phyloP scores from a whole-genome alignment of 768 basidiomycete species.

The Boletales sp. region DNA sequence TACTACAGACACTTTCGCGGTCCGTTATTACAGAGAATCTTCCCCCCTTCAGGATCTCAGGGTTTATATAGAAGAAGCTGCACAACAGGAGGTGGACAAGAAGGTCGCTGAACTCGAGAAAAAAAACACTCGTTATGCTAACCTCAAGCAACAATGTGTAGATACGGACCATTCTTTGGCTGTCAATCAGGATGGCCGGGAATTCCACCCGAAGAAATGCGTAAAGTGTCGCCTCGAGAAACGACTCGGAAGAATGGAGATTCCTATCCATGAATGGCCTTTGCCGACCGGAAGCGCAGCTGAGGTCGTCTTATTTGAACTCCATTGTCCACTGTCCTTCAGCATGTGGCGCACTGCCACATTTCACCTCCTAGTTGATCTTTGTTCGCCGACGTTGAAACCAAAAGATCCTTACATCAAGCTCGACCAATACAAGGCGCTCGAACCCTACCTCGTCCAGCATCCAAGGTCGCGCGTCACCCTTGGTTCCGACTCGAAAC shows the following conservation, averaged over 20 bases:
- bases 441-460: constrained; percentile 9
- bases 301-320: constrained; percentile 39
- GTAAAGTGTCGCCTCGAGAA: constrained; percentile 29
- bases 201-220: constrained; percentile 13
- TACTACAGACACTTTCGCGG: constrained; percentile 23
- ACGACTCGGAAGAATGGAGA: constrained; percentile 20
- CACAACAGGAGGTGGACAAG: constrained; percentile 10
- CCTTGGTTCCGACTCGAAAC: constrained; percentile 23
- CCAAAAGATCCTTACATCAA: constrained; percentile 7
- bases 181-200: not conserved
- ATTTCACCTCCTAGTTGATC: constrained; percentile 35
- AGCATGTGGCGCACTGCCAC: constrained; percentile 43
- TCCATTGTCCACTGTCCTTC: constrained; percentile 38
- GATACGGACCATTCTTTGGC: not conserved
- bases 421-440: constrained; percentile 12
- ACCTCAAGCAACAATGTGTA: constrained; percentile 8
- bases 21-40: constrained; percentile 34
- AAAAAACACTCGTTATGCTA: constrained; percentile 19
- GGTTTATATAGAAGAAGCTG: constrained; percentile 28
- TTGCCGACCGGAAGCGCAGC: constrained; percentile 30
- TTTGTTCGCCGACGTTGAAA: constrained; percentile 22
- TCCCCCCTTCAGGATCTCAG: constrained; percentile 22
- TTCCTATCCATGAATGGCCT: constrained; percentile 45
- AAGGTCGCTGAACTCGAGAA: constrained; percentile 29
- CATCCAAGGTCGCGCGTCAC: constrained; percentile 20